A percentile compares a stretch with the other conserved stretches of the same genome.
phyloP scores from a whole-genome alignment of 2,329 filamentous ascomycete genomes.

The Xylaria multiplex region DNA sequence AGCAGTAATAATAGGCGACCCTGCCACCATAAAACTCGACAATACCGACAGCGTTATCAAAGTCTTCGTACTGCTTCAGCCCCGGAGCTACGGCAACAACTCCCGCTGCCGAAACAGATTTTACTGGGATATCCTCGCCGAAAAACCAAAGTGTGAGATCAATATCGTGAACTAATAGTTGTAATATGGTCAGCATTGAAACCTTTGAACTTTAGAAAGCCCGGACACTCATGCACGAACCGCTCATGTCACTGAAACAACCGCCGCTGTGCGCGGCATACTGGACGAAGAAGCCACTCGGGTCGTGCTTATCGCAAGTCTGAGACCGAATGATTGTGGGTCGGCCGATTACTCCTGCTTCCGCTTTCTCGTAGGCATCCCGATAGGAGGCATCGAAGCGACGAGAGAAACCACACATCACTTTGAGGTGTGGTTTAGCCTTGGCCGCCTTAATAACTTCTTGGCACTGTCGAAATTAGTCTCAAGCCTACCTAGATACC shows the following conservation, averaged over 20 bases:
- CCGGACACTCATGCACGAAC: not conserved
- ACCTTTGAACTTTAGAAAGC: not conserved
- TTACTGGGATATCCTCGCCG: conserved; percentile 62
- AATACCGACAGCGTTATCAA: conserved; percentile 71
- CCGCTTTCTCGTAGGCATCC: conserved; percentile 64
- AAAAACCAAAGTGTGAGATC: conserved; percentile 73
- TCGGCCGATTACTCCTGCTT: conserved; percentile 65
- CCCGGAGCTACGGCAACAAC: conserved; percentile 69
- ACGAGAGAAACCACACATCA: conserved; percentile 73
- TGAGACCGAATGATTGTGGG: conserved; percentile 71
- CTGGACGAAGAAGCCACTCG: conserved; percentile 72
- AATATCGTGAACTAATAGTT: conserved; percentile 71
- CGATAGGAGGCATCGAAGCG: conserved; percentile 74
- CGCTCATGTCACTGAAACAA: conserved; percentile 74
- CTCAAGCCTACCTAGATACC: not conserved
- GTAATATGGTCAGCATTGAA: not conserved
- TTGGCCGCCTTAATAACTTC: conserved; percentile 63
- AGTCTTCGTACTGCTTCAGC: conserved; percentile 65
- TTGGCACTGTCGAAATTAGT: conserved; percentile 60
- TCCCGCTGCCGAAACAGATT: conserved; percentile 65
- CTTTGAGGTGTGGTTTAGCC: conserved; percentile 64
- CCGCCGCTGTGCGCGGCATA: conserved; percentile 73
- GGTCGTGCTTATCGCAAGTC: conserved; percentile 74
- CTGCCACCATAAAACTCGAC: conserved; percentile 70
- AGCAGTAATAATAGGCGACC: conserved; percentile 72